Evolutionary conservation across 2,329 filamentous ascomycete genomes (phyloP).

Genomic region (Macrophomina phaseolina): DNA sequence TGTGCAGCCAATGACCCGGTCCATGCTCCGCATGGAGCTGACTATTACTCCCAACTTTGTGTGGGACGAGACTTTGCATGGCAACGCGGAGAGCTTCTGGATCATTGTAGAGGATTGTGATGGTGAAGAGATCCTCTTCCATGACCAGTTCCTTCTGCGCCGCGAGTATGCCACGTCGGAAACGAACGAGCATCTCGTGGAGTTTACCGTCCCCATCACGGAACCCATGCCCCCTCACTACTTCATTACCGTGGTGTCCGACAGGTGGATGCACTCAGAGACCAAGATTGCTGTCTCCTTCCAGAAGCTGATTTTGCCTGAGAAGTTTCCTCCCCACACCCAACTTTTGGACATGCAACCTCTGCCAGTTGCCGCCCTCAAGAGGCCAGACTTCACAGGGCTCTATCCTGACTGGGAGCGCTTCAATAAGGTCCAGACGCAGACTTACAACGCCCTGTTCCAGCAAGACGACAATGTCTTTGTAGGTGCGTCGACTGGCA

Average conservation of each 20-base stretch:
- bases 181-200: constrained; percentile 90
- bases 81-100: constrained; percentile 91
- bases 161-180: constrained; percentile 87
- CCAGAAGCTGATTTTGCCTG: constrained; percentile 90
- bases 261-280: constrained; percentile 98
- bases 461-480: constrained; percentile 93
- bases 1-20: constrained; percentile 92
- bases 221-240: constrained; percentile 99
- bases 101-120: constrained; percentile 97
- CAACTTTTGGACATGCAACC: constrained; percentile 91
- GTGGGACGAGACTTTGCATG: constrained; percentile 91
- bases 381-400: constrained; percentile 79
- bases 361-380: constrained; percentile 85
- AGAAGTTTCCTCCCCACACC: constrained; percentile 94
- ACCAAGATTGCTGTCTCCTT: constrained; percentile 93
- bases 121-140: constrained; percentile 92
- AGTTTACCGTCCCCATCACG: constrained; percentile 94
- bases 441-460: constrained; percentile 93
- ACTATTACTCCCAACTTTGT: constrained; percentile 93
- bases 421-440: constrained; percentile 98
- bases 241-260: constrained; percentile 92
- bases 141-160: constrained; percentile 91
- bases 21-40: constrained; percentile 87
- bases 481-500: constrained; percentile 88
- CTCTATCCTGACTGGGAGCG: constrained; percentile 84